Conservation (phyloP, 768 basidiomycete genomes). For the Pulveroboletus sp. region DNA sequence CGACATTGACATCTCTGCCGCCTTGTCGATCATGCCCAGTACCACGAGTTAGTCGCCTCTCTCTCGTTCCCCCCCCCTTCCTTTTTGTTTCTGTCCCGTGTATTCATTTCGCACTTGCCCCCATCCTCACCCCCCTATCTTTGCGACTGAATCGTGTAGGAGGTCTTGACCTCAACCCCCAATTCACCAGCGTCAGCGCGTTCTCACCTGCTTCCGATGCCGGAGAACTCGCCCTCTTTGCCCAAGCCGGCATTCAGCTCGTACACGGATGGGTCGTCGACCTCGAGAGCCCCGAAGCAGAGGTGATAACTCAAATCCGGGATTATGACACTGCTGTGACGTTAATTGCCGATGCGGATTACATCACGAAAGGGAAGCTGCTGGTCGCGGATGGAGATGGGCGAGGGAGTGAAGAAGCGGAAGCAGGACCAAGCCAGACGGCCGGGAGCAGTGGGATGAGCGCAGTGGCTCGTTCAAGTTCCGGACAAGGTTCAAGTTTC, state of each 20-base stretch:
- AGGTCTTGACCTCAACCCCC: conserved; percentile 87
- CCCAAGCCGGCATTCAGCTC: conserved; percentile 74
- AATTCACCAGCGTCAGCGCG: conserved; percentile 63
- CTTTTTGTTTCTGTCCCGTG: neutral
- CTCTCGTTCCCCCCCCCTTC: neutral
- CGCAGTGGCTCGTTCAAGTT: neutral
- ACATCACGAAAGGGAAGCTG: conserved; percentile 59
- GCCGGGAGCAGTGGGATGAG: neutral
- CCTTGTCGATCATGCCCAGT: conserved; percentile 41
- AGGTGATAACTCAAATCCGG: conserved; percentile 44
- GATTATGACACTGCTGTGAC: conserved; percentile 76
- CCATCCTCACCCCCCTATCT: neutral
- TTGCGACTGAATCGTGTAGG: conserved; percentile 34
- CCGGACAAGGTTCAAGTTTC: conserved; percentile 4
- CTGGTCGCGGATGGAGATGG: conserved; percentile 26
- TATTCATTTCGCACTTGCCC: neutral
- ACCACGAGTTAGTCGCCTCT: conserved; percentile 60
- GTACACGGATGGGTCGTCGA: conserved; percentile 76
- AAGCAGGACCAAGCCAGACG: conserved; percentile 14
- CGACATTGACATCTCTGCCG: conserved; percentile 31
- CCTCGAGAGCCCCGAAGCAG: conserved; percentile 50
- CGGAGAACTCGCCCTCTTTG: conserved; percentile 81
- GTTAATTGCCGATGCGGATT: conserved; percentile 75
- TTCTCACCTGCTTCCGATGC: conserved; percentile 63
- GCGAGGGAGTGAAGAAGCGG: neutral